Percentiles rank a stretch among this genome's conserved stretches.
phyloP scores from a whole-genome alignment of 495 filamentous ascomycete species.

The Penicillium coprophilum region DNA sequence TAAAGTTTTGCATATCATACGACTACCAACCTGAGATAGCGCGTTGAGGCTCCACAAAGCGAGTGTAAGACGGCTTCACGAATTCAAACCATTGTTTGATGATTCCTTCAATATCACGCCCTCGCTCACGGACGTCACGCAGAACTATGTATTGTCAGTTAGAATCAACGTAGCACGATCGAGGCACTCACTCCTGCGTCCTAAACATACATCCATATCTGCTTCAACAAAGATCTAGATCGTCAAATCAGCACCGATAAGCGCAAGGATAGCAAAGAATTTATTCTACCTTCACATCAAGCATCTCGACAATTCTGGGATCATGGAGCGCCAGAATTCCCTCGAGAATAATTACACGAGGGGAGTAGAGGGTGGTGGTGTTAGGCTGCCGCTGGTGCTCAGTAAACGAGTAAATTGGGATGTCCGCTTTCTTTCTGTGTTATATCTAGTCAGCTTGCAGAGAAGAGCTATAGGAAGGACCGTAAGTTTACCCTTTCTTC shows the following conservation, averaged over 20 bases:
- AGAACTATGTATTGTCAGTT: conserved; percentile 55
- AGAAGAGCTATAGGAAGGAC: background rate
- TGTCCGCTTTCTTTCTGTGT: conserved; percentile 80
- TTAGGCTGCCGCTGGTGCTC: conserved; percentile 77
- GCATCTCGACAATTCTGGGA: conserved; percentile 74
- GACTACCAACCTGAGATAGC: conserved; percentile 62
- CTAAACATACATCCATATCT: conserved; percentile 90
- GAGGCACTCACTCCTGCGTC: conserved; percentile 71
- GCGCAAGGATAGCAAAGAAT: background rate
- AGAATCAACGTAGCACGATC: background rate
- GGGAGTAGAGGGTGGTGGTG: conserved; percentile 89
- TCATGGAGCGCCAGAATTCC: conserved; percentile 96
- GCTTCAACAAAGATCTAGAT: conserved; percentile 87
- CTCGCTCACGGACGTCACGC: conserved; percentile 81
- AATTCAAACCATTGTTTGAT: conserved; percentile 97
- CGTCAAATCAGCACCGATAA: conserved; percentile 8
- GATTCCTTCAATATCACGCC: conserved; percentile 85
- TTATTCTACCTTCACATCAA: conserved; percentile 78
- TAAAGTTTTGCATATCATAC: background rate
- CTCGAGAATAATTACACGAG: conserved; percentile 92
- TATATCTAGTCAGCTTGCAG: conserved; percentile 16
- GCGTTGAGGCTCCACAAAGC: conserved; percentile 87
- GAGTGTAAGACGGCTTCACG: conserved; percentile 93
- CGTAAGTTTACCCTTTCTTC: conserved; percentile 76
- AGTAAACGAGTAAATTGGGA: conserved; percentile 93